Evolutionary conservation across 176 grass and related monocot genomes (phyloP).

Genomic region (Bothriochloa decipiens): DNA sequence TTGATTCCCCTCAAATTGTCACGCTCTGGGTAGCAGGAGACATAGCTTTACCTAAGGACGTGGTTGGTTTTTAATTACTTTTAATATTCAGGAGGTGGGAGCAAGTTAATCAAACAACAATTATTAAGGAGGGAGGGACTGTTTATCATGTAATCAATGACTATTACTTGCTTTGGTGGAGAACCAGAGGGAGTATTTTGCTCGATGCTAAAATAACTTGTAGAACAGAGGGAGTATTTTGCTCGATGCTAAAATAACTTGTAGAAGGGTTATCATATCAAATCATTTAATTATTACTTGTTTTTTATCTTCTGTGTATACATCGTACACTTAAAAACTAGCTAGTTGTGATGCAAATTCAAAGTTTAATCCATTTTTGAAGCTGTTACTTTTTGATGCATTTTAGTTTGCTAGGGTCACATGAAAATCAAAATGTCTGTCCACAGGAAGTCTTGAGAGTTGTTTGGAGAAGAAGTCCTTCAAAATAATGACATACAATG

Average conservation of each 20-base stretch:
- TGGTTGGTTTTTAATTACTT: background rate
- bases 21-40: background rate
- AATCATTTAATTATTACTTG: background rate
- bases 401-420: constrained; percentile 9
- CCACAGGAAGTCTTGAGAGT: constrained; percentile 26
- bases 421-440: constrained; percentile 30
- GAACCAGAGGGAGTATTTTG: background rate
- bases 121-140: background rate
- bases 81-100: background rate
- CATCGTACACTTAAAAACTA: background rate
- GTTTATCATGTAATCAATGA: background rate
- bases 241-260: background rate
- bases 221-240: no score
- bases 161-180: background rate
- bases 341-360: background rate
- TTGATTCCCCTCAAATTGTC: background rate
- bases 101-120: background rate
- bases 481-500: constrained; percentile 91
- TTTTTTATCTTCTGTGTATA: background rate
- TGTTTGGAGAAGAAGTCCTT: constrained; percentile 49
- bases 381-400: background rate
- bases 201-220: background rate
- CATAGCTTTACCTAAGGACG: background rate
- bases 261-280: background rate
- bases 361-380: background rate